These are phyloP conservation scores for Nakazawaea pomicola DNA, from an alignment of 805 yeast species.

Conservation along the genomic window DNA sequence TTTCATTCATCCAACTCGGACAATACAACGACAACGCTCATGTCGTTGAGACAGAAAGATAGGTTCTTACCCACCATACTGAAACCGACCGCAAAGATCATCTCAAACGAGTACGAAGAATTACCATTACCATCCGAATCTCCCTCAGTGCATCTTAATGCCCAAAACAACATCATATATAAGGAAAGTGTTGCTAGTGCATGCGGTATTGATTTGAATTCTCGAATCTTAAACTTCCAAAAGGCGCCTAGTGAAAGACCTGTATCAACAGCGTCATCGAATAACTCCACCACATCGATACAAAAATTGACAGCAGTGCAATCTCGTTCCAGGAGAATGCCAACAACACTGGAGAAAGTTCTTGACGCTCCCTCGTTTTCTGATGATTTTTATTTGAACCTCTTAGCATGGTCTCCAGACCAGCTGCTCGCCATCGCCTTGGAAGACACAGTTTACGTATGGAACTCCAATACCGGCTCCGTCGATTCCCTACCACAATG, in stretches of 20 bases:
- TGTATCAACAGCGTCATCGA: slow-evolving; percentile 26
- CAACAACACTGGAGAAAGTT: slow-evolving; percentile 87
- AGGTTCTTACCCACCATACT: slow-evolving; percentile 11
- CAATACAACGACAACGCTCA: background rate
- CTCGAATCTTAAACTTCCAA: slow-evolving; percentile 79
- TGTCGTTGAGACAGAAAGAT: slow-evolving; percentile 8
- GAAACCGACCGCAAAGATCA: slow-evolving; percentile 6
- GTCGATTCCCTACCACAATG: slow-evolving; percentile 67
- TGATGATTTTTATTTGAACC: slow-evolving; percentile 87
- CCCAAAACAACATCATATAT: slow-evolving; percentile 52
- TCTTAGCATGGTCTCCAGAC: slow-evolving; percentile 81
- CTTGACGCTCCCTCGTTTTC: slow-evolving; percentile 93
- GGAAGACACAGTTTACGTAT: slow-evolving; percentile 76
- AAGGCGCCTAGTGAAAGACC: slow-evolving; percentile 57
- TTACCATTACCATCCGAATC: slow-evolving; percentile 25
- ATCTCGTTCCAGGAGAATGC: slow-evolving; percentile 70
- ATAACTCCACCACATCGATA: slow-evolving; percentile 16
- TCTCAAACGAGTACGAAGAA: background rate
- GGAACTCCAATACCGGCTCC: slow-evolving; percentile 84
- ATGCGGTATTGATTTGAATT: slow-evolving; percentile 81
- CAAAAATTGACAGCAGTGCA: slow-evolving; percentile 43
- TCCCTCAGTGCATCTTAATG: slow-evolving; percentile 50
- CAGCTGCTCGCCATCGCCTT: slow-evolving; percentile 86
- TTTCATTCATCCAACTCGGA: slow-evolving; percentile 1
- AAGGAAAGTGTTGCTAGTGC: slow-evolving; percentile 89